Conservation (phyloP, 2,329 filamentous ascomycete genomes). For the Fusarium sp. region DNA sequence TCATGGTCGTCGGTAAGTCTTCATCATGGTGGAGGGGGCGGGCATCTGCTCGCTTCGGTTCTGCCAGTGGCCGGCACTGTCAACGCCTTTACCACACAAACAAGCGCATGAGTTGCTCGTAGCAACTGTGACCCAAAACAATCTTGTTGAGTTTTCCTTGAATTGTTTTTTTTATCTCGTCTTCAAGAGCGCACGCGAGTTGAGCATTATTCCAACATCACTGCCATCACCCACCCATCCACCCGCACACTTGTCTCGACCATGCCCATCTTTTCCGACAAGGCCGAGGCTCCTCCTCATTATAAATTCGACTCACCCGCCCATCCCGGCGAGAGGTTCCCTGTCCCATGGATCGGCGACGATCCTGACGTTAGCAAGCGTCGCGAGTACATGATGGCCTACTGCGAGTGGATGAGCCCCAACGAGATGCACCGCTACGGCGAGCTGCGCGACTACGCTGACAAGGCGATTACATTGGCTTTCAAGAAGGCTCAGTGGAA, state of each 20-base stretch:
- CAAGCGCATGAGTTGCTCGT: constrained; percentile 6
- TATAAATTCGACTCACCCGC: not conserved
- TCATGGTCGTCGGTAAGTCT: not conserved
- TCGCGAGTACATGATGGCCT: constrained; percentile 3
- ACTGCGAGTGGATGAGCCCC: not conserved
- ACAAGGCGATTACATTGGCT: not conserved
- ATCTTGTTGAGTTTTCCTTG: not conserved
- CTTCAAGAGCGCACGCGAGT: not conserved
- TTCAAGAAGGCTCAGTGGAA: not conserved
- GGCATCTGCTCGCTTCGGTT: not conserved
- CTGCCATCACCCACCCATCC: not conserved
- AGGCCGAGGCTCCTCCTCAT: not conserved
- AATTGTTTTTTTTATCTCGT: not conserved
- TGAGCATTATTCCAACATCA: not conserved
- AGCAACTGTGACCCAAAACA: not conserved
- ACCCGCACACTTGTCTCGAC: not conserved
- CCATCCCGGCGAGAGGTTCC: not conserved
- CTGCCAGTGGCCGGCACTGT: not conserved
- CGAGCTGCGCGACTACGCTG: not conserved
- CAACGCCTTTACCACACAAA: not conserved
- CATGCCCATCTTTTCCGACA: not conserved
- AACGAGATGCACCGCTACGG: not conserved
- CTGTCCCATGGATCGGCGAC: not conserved
- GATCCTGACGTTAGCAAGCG: not conserved
- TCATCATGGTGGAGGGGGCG: not conserved